Base-by-base conservation (phyloP, 805 yeast species). In the Jamesozyma hellenica region DNA sequence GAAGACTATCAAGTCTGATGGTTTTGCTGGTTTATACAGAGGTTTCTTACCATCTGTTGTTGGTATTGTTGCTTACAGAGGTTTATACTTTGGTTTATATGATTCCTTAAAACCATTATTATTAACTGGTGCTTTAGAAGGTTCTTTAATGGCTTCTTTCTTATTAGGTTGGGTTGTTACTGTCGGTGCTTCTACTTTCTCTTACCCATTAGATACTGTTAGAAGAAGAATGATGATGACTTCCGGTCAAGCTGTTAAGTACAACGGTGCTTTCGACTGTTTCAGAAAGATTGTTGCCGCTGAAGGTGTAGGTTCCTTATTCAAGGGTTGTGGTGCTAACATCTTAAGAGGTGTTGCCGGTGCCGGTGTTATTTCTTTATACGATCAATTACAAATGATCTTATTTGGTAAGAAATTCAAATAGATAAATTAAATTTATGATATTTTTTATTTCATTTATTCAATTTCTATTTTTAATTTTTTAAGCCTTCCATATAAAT, bases 201-300 rank as follows among this genome's bases (percentile, higher is more conserved):
- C 96, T 67, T 87, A 87, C 82, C 96, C 96, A 79, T 83, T 88
- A 72, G 96, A 87, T 74, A 87, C 96, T 65, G 87, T 87, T 66
- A 88, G 96, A 82, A 86, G 96, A 84, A 86, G 96, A 83, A 87
- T 87, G 96, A 87, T 87, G 96, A 87, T 87, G 96, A 87, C 96
- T 60, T 88, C 96, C 58, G 96, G 96, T 72, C 94, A 86, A 75
- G 95, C 94, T 64, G 94, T 87, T 62, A 87, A 88, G 76, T 87
- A 87, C 77, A 72, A 79, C 65, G 92, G 94, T 75, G 94, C 96
- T 58, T 75, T 84, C 68, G 96, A 88, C 70, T 85, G 92, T 71
- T 80, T 83, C 84, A 72, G 66, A 60, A 72, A 86, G 75, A 85
- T 87, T 67, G 90, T 88, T 59, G 94, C 94, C 57, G 86, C 92